Base-by-base conservation (phyloP, 441 rosid genomes). In the Corymbia calophylla region DNA sequence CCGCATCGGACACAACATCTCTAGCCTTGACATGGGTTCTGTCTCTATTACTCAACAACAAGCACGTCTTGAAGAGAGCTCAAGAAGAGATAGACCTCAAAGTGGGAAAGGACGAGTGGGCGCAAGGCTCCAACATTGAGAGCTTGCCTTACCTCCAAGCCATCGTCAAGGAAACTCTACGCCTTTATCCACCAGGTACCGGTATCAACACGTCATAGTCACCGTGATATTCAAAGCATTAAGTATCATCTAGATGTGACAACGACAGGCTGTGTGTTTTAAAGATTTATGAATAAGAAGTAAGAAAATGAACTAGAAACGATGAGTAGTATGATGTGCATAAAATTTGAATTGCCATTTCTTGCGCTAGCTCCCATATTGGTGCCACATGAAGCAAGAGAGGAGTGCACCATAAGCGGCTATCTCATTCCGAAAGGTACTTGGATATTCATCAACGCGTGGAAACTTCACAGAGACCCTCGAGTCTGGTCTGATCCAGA, bases 1-100 rank as follows among this genome's bases (percentile, higher is more conserved):
- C 93, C 0, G 97, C 93, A 12, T 86, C 94, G 10, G 97, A 95
- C 88, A 94, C 95, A 29, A 92, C 94, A 39, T 14, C 93, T 8
- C 80, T 91, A 29, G 90, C 92, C 16, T 15, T 94, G 11, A 95
- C 92, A 14, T 95, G 97, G 98, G 90, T 87, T 1, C 11, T 93
- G 14, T 91, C 95, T 5, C 86, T 93, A 29, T 88, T 95, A 10
- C 87, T 94, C 39, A 93, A 93, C 89, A 92, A 93, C 60, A 92
- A 91, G 2, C 53, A 54, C 19, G 90, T 88, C 21, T 77, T 94
- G n/a, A 87, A 91, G 80, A 60, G 87, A 4, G 93, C 92, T 51
- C 93, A 91, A 90, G 91, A 93, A 87, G 95, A 95, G 89, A 64
- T 95, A 32, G 93, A 95, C 68, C 87, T 6, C 19, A 35, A n/a